Conservation (phyloP, 768 basidiomycete genomes). For the Boletus pseudopeckii region DNA sequence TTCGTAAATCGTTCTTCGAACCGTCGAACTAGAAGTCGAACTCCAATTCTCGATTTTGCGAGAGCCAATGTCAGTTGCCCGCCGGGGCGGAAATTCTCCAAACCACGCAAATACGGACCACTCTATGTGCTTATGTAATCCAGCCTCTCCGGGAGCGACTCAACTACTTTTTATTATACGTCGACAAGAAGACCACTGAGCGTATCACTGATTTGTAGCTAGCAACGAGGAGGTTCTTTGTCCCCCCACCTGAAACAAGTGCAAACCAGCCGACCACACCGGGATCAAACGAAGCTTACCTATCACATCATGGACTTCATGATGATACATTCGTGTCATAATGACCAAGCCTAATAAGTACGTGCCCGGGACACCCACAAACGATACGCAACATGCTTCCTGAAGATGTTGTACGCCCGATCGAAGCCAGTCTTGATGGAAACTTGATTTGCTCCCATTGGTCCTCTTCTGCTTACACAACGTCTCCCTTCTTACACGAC, state of each 20-base stretch:
- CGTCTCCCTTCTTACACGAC: not conserved
- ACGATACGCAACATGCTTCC: slow-evolving; percentile 2
- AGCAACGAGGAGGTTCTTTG: too few relatives aligned
- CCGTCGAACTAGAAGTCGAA: slow-evolving; percentile 10
- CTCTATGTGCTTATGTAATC: slow-evolving; percentile 13
- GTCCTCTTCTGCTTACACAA: not conserved
- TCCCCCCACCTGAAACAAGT: not conserved
- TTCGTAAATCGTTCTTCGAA: slow-evolving; percentile 21
- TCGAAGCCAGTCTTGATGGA: slow-evolving; percentile 5
- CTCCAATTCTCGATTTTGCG: slow-evolving; percentile 16
- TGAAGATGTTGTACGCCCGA: slow-evolving; percentile 10
- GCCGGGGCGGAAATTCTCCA: slow-evolving; percentile 4
- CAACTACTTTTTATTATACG: too few relatives aligned
- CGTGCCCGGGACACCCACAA: not conserved
- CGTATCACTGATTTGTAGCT: too few relatives aligned
- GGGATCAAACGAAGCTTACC: not conserved
- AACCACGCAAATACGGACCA: not conserved
- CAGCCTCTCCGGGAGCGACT: too few relatives aligned
- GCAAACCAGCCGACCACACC: not conserved
- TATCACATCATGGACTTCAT: not conserved
- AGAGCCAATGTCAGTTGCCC: slow-evolving; percentile 10
- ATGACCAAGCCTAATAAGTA: not conserved
- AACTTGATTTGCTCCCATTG: slow-evolving; percentile 7
- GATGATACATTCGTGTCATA: not conserved
- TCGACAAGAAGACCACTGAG: too few relatives aligned